phyloP scores from a whole-genome alignment of 768 basidiomycete species.

The Kwoniella sp. region DNA sequence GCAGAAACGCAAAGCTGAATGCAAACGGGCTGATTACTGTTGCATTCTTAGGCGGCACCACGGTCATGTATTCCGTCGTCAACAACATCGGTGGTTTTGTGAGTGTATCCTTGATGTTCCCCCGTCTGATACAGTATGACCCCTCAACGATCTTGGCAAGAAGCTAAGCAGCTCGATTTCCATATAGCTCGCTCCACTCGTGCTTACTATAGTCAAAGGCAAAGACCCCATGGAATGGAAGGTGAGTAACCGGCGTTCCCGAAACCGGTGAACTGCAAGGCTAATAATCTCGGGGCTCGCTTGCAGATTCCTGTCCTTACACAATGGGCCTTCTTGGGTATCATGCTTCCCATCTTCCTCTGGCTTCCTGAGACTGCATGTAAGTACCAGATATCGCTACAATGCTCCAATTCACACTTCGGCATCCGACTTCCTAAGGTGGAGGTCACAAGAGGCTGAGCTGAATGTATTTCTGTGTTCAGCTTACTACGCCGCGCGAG shows the following conservation, averaged over 20 bases:
- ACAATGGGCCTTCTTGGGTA: slow-evolving; percentile 30
- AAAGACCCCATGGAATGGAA: not conserved
- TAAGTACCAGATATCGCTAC: not conserved
- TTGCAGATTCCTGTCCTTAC: slow-evolving; percentile 19
- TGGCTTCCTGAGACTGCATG: slow-evolving; percentile 33
- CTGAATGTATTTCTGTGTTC: not conserved
- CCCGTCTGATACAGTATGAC: too few relatives aligned
- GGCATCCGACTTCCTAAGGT: too few relatives aligned
- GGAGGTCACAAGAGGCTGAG: too few relatives aligned
- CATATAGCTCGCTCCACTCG: not conserved
- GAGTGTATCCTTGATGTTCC: not conserved
- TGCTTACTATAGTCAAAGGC: not conserved
- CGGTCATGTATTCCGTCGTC: slow-evolving; percentile 18
- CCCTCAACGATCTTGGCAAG: too few relatives aligned
- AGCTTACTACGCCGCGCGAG: slow-evolving; percentile 29
- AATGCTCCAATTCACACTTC: not conserved
- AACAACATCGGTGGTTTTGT: slow-evolving; percentile 29
- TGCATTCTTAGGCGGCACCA: not conserved
- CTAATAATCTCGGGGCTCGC: too few relatives aligned
- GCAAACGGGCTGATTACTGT: not conserved
- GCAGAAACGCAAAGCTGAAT: too few relatives aligned
- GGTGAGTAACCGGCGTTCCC: too few relatives aligned
- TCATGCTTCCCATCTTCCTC: slow-evolving; percentile 34
- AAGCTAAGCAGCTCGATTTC: too few relatives aligned
- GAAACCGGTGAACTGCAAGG: too few relatives aligned